phyloP scores from a whole-genome alignment of 1,139 yeast genomes.

The Yamadazyma dendronema region DNA sequence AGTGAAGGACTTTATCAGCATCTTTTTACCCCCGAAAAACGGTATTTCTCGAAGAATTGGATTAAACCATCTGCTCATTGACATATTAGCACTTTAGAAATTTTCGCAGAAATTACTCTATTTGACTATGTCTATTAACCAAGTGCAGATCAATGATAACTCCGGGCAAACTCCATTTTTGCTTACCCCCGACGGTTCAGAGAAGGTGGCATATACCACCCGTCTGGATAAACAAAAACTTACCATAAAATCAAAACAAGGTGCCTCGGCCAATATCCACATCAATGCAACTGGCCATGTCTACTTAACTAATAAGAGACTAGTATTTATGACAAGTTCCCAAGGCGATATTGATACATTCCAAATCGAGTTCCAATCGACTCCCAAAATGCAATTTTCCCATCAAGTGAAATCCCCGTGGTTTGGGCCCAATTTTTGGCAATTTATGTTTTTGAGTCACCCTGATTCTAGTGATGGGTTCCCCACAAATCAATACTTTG shows the following conservation, averaged over 20 bases:
- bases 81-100: background rate
- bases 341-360: slow-evolving; percentile 42
- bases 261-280: slow-evolving; percentile 14
- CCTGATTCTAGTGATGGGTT: slow-evolving; percentile 42
- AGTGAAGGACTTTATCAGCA: slow-evolving; percentile 18
- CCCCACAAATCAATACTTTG: slow-evolving; percentile 38
- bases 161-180: slow-evolving; percentile 23
- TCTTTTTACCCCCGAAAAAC: slow-evolving; percentile 16
- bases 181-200: slow-evolving; percentile 17
- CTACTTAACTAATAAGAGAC: slow-evolving; percentile 35
- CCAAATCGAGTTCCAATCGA: slow-evolving; percentile 26
- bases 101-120: background rate
- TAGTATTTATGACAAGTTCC: slow-evolving; percentile 35
- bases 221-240: slow-evolving; percentile 22
- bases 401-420: slow-evolving; percentile 49
- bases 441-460: slow-evolving; percentile 39
- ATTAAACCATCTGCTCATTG: slow-evolving; percentile 26
- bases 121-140: slow-evolving; percentile 32
- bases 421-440: slow-evolving; percentile 56
- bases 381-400: slow-evolving; percentile 25
- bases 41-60: slow-evolving; percentile 23
- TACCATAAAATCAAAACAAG: slow-evolving; percentile 14
- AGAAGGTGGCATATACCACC: slow-evolving; percentile 19
- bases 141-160: slow-evolving; percentile 24
- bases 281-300: slow-evolving; percentile 37